Evolutionary conservation across 371 early-diverging fungal species (phyloP).

Genomic region (Quaeritorhiza haematococci): DNA sequence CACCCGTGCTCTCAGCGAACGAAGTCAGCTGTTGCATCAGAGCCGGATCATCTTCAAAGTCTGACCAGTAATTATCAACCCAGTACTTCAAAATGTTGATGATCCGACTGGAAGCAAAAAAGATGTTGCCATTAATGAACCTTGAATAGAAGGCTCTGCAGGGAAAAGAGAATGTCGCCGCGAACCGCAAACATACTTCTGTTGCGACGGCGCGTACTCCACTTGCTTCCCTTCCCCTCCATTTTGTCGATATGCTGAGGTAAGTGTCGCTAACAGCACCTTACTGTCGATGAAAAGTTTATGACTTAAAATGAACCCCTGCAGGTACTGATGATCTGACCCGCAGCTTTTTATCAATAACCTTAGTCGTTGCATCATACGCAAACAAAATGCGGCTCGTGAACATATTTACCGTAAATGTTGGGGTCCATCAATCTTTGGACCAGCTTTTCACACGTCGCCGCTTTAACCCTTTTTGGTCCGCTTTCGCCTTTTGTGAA

Average conservation of each 20-base stretch:
- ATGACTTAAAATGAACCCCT: constrained; percentile 44
- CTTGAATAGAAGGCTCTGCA: background rate
- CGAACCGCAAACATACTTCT: too few relatives aligned
- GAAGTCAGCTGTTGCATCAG: constrained; percentile 24
- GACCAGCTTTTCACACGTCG: constrained; percentile 39
- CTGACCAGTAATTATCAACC: constrained; percentile 51
- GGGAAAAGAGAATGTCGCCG: background rate
- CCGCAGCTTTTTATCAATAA: background rate
- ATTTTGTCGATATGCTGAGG: too few relatives aligned
- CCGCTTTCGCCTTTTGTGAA: constrained; percentile 38
- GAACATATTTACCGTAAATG: constrained; percentile 29
- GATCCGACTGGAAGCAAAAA: constrained; percentile 9
- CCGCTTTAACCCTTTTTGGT: constrained; percentile 37
- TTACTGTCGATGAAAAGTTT: constrained; percentile 32
- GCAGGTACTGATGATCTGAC: constrained; percentile 42
- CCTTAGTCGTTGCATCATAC: background rate
- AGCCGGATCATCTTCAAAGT: constrained; percentile 35
- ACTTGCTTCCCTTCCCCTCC: too few relatives aligned
- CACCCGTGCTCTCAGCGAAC: constrained; percentile 30
- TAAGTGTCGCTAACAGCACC: too few relatives aligned
- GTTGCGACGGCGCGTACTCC: too few relatives aligned
- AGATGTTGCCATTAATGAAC: background rate
- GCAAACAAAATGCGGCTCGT: background rate
- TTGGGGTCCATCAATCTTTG: constrained; percentile 45
- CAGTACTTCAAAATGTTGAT: constrained; percentile 42